Evolutionary conservation across 345 rosid species (phyloP), one percentile per base, ranked within the genome.

Genomic region (Cardamine chenopodiifolia): DNA sequence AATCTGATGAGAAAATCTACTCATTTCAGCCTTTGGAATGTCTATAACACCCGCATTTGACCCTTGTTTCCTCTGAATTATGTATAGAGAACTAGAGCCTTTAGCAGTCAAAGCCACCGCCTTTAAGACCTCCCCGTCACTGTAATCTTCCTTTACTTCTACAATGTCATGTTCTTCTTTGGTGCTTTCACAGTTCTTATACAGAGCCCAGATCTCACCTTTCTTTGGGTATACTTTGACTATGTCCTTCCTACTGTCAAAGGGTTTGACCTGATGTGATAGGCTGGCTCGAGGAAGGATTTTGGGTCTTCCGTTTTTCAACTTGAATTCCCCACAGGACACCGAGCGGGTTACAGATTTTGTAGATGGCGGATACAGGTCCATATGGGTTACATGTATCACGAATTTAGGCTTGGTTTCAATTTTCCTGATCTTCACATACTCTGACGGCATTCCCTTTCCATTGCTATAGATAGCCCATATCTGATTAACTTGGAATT

Each of bases 181-280:
- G n/a, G 63, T 76, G 32, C 75, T 47, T 49, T 72, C 76, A 72
- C 80, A 54, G 53, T 56, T 78, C 85, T 74, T 85, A 72, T 78
- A 79, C 13, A 84, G 34, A 15, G 88, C 87, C 93, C 89, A 89
- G 23, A 87, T 72, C 81, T 87, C 85, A 25, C 85, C 95, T 72
- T 82, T 55, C 73, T 75, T 83, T 17, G 92, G 90, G 47, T 68
- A 80, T 61, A 87, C 75, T 73, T 74, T 76, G 73, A 68, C 60
- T 62, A 15, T 70, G 28, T 13, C 20, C 40, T 55, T 68, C 19
- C 55, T 66, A 28, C 14, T 3, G 22, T 25, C 1, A 25, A 66
- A 62, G 14, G 78, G 82, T 14, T 69, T 67, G 52, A 83, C 54
- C 60, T 10, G 58, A 78, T 87, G 92, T 39, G 95, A 89, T 60